Evolutionary conservation across 208 protist species (phyloP), one percentile per base, ranked within the genome.

Genomic region (Porcisia hertigi): DNA sequence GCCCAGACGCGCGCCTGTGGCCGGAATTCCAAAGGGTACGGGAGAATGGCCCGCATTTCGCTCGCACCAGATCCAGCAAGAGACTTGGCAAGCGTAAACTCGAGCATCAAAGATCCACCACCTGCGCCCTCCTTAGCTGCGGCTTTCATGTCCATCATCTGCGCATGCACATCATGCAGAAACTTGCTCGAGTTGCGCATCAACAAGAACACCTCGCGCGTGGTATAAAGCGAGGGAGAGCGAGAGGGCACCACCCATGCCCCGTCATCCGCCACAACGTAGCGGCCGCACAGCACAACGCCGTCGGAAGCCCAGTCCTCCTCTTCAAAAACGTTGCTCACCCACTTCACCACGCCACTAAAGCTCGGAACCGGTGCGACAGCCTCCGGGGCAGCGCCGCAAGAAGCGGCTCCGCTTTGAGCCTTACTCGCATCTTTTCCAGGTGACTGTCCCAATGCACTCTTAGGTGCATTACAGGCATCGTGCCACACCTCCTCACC

Each of bases 101-200:
- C 83, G 47, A 92, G 57, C 49, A 67, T 60, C 45, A 45, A 70
- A 20, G 6, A 49, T 23, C 18, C 57, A 47, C 49, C 1, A 11
- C 43, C 39, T 71, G 41, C 12, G 36, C 69, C 23, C 7, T 16
- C 16, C 65, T n/a, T n/a, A 59, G 62, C 34, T 34, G 45, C 25
- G 49, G 36, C 23, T 45, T 25, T 54, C 64, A 77, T 0, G 34
- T 36, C 63, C 11, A 67, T 47, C 58, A 76, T 49, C 80, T 97
- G 93, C 3, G 77, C 49, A 71, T 92, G 86, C 12, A 97, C 65
- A 69, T 97, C 93, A 3, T 73, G 66, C 20, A 88, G 41, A 64
- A 97, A 95, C 71, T 95, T 94, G 65, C 79, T 79, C 4, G 91
- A 95, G 57, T 84, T 91, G 16, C 89, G 89, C 93, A 97, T 97